Evolutionary conservation across 2,329 filamentous ascomycete species (phyloP), one percentile per base, ranked within the genome.

Genomic region (Aspergillus amoenus): DNA sequence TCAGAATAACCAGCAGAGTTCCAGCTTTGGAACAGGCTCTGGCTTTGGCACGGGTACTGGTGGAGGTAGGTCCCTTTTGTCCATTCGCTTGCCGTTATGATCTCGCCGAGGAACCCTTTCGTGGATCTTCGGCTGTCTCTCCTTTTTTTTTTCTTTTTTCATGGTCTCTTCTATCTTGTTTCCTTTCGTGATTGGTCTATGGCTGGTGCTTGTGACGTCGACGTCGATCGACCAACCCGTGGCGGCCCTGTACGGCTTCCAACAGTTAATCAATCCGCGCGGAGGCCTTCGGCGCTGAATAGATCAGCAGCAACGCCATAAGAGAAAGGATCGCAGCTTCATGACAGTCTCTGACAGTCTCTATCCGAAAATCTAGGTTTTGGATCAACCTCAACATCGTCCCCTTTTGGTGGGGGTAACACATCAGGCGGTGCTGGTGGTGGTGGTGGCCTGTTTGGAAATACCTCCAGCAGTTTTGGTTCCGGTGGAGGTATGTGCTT

Each of bases 1-100:
- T 75, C 80, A 81, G 68, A 81, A 80, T 61, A 85, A 82, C 70
- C 74, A 76, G 66, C 73, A 77, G 74, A 79, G 69, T 63, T 69
- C 71, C 52, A 70, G 68, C 63, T 74, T 75, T 66, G 74, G 75
- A 43, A 64, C 72, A 49, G 71, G 71, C 58, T 67, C 70, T 67
- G 70, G 65, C 13, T 73, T 73, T 56, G 71, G 71, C 60, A 63
- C 65, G 60, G 65, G 69, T 48, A 68, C 64, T 57, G 64, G 65
- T 61, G 67, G 68, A 74, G 72, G 72, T 75, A 75, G 73, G 73
- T 74, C 50, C 39, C 34, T 43, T 30, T 30, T 9, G 72, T 74
- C 51, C 40, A 50, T 39, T 7, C 40, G 43, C 40, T 30, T 30
- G 27, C 24, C 39, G 45, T 46, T 55, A 43, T 39, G 32, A 43